A percentile compares a stretch with the other conserved stretches of the same genome.
Conservation (phyloP, 257 asterid genomes). For the Avicennia marina region DNA sequence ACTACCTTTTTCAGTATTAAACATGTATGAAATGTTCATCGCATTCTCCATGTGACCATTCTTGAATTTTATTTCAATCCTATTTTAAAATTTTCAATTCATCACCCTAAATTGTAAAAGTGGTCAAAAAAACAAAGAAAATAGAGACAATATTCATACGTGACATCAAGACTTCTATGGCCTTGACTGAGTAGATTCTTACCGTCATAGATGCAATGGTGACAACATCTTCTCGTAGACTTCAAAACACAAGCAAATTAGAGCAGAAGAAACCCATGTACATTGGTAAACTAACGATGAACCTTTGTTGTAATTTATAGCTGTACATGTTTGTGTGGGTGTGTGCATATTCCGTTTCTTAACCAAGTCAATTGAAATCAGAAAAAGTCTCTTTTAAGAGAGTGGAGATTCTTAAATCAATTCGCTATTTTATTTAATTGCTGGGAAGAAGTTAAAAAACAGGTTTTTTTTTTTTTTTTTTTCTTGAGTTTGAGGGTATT, state of each 20-base stretch:
- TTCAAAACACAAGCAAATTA: too few relatives aligned
- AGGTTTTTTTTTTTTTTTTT: too few relatives aligned
- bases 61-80: conserved; percentile 86
- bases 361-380: conserved; percentile 19
- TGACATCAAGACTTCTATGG: conserved; percentile 69
- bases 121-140: not conserved
- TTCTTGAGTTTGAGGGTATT: too few relatives aligned
- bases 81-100: conserved; percentile 5
- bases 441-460: not conserved
- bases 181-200: conserved; percentile 42
- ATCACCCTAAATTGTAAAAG: too few relatives aligned
- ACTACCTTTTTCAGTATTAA: conserved; percentile 64
- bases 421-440: conserved; percentile 2
- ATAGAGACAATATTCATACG: conserved; percentile 26
- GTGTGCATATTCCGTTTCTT: too few relatives aligned
- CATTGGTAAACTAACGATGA: not conserved
- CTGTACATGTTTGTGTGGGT: not conserved
- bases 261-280: conserved; percentile 14
- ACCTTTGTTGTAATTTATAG: too few relatives aligned
- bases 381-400: not conserved
- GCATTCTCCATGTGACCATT: conserved; percentile 64
- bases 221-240: too few relatives aligned
- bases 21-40: conserved; percentile 70
- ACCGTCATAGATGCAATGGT: conserved; percentile 63
- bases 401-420: not conserved